Percentiles rank a stretch among this genome's conserved stretches.
Evolutionary conservation across 306 rosid genomes (phyloP).

Genomic region (Corylus heterophylla): DNA sequence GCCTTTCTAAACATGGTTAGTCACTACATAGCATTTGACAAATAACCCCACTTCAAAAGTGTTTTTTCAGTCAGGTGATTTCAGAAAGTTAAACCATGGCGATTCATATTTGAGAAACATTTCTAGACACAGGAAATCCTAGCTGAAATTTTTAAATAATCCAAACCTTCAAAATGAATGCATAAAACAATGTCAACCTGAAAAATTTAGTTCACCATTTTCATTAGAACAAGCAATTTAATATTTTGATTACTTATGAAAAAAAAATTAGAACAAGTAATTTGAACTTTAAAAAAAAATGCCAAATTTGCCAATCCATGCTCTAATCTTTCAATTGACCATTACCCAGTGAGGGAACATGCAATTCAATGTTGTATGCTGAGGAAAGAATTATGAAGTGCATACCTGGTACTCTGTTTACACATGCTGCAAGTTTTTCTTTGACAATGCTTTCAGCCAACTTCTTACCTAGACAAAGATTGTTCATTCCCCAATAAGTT

Average conservation of each 20-base stretch:
- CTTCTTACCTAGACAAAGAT: constrained; percentile 66
- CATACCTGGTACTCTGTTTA: constrained; percentile 80
- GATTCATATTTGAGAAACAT: background rate
- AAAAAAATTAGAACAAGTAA: background rate
- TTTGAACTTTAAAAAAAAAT: background rate
- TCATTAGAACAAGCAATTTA: background rate
- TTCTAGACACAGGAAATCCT: background rate
- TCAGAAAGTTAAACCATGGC: background rate
- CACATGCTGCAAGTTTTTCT: constrained; percentile 97
- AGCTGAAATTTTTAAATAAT: background rate
- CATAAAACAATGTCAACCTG: background rate
- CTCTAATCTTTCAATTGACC: background rate
- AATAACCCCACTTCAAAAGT: no score
- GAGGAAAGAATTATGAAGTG: background rate
- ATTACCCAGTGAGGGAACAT: background rate
- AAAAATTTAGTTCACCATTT: background rate
- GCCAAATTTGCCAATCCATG: background rate
- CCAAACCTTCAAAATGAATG: background rate
- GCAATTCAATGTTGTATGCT: background rate
- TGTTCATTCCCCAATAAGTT: background rate
- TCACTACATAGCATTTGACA: no score
- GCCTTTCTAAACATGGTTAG: no score
- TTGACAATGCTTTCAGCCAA: constrained; percentile 81
- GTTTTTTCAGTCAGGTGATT: background rate
- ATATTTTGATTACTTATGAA: no score